A percentile compares a stretch with the other conserved stretches of the same genome.
These are phyloP conservation scores for Vaucheria bursata DNA, from an alignment of 352 stramenopile genomes.

Conservation along the genomic window DNA sequence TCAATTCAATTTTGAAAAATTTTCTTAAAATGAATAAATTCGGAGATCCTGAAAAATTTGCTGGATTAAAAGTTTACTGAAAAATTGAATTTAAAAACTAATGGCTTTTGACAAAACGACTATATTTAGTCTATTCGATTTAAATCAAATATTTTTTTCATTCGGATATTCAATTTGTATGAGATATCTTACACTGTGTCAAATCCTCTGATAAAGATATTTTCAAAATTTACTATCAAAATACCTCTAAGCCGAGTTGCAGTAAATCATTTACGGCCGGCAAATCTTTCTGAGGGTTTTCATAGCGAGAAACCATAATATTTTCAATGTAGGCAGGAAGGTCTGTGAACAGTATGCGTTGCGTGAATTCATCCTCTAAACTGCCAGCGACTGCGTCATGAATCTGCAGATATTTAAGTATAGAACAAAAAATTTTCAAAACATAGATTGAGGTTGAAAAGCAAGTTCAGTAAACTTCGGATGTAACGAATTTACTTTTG, in stretches of 20 bases:
- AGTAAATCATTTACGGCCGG: constrained; percentile 2
- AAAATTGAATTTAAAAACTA: too few species aligned
- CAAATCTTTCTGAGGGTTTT: not conserved
- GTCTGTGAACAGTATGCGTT: constrained; percentile 10
- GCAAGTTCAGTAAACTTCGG: not conserved
- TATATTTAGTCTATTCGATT: too few species aligned
- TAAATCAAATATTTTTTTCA: too few species aligned
- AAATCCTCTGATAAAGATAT: not conserved
- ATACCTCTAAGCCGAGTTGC: constrained; percentile 37
- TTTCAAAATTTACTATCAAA: not conserved
- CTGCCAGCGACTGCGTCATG: not conserved
- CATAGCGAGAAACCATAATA: constrained; percentile 14
- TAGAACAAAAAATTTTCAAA: not conserved
- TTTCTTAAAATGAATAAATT: too few species aligned
- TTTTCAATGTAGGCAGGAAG: constrained; percentile 32
- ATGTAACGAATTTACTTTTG: too few species aligned
- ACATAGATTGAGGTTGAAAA: not conserved
- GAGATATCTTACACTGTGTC: too few species aligned
- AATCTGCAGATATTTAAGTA: not conserved
- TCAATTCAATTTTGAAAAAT: too few species aligned
- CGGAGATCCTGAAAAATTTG: too few species aligned
- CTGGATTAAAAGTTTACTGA: too few species aligned
- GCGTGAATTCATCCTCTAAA: not conserved
- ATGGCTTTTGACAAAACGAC: too few species aligned
- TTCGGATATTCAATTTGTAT: too few species aligned